These are phyloP conservation scores for Ramaria rubella DNA, from an alignment of 768 basidiomycete species.

Conservation along the genomic window DNA sequence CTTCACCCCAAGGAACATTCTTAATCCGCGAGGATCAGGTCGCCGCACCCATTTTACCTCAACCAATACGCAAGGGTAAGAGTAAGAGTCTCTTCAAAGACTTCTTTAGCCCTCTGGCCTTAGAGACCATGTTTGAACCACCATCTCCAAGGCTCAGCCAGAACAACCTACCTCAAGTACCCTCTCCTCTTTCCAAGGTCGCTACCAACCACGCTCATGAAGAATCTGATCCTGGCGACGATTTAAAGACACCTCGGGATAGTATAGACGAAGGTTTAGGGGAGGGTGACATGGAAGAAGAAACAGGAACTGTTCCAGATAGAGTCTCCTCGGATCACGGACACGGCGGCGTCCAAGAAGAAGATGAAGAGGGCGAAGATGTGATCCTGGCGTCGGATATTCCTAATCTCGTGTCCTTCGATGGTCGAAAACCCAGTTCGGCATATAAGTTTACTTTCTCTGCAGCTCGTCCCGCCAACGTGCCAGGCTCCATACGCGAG, in stretches of 20 bases:
- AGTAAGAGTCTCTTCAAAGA: slow-evolving; percentile 44
- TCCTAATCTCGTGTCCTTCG: slow-evolving; percentile 36
- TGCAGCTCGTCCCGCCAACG: slow-evolving; percentile 38
- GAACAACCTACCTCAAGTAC: slow-evolving; percentile 18
- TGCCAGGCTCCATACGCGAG: slow-evolving; percentile 38
- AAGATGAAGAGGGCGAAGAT: slow-evolving; percentile 24
- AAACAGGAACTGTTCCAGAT: background rate
- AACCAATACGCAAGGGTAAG: slow-evolving; percentile 57
- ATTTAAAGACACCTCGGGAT: slow-evolving; percentile 14
- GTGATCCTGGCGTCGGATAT: slow-evolving; percentile 46
- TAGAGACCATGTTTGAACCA: slow-evolving; percentile 92
- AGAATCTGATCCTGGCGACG: slow-evolving; percentile 24
- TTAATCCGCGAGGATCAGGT: slow-evolving; percentile 65
- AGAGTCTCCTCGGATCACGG: slow-evolving; percentile 2
- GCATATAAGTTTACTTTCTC: slow-evolving; percentile 72
- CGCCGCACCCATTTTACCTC: slow-evolving; percentile 48
- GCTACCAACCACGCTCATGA: no score
- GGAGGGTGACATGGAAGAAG: background rate
- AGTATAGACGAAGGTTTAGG: background rate
- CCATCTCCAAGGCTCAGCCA: slow-evolving; percentile 57
- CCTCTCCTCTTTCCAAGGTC: slow-evolving; percentile 35
- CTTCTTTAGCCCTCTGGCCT: slow-evolving; percentile 80
- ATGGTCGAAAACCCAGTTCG: slow-evolving; percentile 40
- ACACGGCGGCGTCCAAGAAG: slow-evolving; percentile 6
- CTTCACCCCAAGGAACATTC: slow-evolving; percentile 57